Conservation (phyloP, 148 eudicot genomes). For the Salicornia ramosissima region DNA sequence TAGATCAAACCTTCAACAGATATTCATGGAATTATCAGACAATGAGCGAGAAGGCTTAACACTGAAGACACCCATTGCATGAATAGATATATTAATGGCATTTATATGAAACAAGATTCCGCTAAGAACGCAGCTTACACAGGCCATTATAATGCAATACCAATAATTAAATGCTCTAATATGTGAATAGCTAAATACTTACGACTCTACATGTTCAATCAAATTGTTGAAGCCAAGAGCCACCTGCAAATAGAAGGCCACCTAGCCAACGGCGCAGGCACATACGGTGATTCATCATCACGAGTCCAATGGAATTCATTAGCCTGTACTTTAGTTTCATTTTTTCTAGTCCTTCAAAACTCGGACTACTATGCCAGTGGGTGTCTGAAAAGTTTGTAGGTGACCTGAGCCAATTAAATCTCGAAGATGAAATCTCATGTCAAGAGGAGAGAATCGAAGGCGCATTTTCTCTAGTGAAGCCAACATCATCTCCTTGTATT, state of each 20-base stretch:
- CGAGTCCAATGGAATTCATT: not conserved
- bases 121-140: not conserved
- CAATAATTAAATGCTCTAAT: not conserved
- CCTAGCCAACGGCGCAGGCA: not conserved
- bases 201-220: conserved; percentile 1
- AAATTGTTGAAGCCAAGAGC: conserved; percentile 13
- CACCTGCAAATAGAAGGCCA: not conserved
- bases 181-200: not conserved
- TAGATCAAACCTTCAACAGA: not conserved
- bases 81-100: not conserved
- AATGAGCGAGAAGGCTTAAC: not conserved
- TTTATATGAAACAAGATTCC: not conserved
- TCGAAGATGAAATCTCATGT: conserved; percentile 90
- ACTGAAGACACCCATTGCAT: not conserved
- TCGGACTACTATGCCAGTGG: conserved; percentile 77
- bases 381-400: conserved; percentile 68
- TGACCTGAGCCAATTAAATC: conserved; percentile 90
- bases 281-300: not conserved
- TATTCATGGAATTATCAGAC: not conserved
- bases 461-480: conserved; percentile 75
- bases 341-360: conserved; percentile 59
- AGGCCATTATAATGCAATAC: not conserved
- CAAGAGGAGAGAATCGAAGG: conserved; percentile 71
- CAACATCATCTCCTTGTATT: conserved; percentile 93
- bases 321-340: not conserved